A percentile compares a stretch with the other conserved stretches of the same genome.
Evolutionary conservation across 1,284 basidiomycete species (phyloP).

Genomic region (Butyriboletus appendiculatus): DNA sequence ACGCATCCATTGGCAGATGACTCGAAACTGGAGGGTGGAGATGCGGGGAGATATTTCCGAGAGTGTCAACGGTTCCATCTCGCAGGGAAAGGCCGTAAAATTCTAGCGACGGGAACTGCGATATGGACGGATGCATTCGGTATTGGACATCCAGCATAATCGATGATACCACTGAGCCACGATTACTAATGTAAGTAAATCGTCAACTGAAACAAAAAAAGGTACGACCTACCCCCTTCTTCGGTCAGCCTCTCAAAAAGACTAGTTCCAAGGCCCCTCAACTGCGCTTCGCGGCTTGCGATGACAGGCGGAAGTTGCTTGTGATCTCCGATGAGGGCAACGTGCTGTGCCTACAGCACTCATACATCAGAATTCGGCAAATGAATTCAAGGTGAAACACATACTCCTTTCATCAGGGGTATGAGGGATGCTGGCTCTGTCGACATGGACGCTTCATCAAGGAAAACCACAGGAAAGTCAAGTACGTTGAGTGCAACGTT

Average conservation of each 20-base stretch:
- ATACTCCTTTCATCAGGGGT: constrained; percentile 86
- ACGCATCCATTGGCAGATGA: constrained; percentile 43
- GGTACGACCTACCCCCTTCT: constrained; percentile 61
- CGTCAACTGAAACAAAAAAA: constrained; percentile 6
- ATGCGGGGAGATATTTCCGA: constrained; percentile 52
- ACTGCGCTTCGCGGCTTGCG: constrained; percentile 66
- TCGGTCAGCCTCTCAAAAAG: constrained; percentile 88
- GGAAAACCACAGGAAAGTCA: constrained; percentile 92
- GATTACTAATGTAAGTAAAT: constrained; percentile 19
- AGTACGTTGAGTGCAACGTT: constrained; percentile 58
- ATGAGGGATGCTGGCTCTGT: constrained; percentile 89
- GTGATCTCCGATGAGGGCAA: constrained; percentile 93
- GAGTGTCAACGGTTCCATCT: constrained; percentile 69
- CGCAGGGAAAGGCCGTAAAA: constrained; percentile 77
- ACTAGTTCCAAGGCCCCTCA: constrained; percentile 74
- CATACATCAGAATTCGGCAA: constrained; percentile 17
- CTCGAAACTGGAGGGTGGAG: constrained; percentile 62
- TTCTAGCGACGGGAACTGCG: constrained; percentile 79
- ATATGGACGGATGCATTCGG: constrained; percentile 92
- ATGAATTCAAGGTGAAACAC: constrained; percentile 34
- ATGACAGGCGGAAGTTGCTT: constrained; percentile 96
- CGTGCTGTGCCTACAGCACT: constrained; percentile 64
- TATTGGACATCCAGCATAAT: constrained; percentile 93
- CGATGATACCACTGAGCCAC: constrained; percentile 63
- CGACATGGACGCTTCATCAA: constrained; percentile 96